phyloP scores from a whole-genome alignment of 306 rosid genomes.

The Hylodesmum podocarpum region DNA sequence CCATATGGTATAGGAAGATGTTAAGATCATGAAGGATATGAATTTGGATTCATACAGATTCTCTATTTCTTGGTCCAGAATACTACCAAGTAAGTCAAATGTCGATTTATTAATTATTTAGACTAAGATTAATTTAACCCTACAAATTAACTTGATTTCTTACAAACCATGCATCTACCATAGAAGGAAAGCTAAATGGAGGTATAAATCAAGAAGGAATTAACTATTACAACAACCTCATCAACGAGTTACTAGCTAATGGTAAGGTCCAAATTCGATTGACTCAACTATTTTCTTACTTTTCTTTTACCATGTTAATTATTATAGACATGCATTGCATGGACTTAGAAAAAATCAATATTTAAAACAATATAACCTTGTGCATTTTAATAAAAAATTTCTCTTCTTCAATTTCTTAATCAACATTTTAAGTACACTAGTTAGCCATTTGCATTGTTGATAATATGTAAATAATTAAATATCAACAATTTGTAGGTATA shows the following conservation, averaged over 20 bases:
- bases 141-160: not conserved
- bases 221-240: constrained; percentile 57
- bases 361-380: too few species aligned
- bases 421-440: too few species aligned
- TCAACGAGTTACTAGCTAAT: constrained; percentile 48
- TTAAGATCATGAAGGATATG: constrained; percentile 53
- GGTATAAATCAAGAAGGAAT: constrained; percentile 61
- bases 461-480: not conserved
- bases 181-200: constrained; percentile 58
- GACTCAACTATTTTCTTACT: not conserved
- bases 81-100: constrained; percentile 56
- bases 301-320: not conserved
- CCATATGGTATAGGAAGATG: constrained; percentile 51
- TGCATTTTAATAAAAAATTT: too few species aligned
- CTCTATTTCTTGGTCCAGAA: constrained; percentile 75
- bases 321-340: too few species aligned
- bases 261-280: constrained; percentile 26
- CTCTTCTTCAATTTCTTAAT: too few species aligned
- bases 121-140: not conserved
- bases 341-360: too few species aligned
- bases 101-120: not conserved
- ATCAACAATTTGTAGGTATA: constrained; percentile 29
- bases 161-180: not conserved
- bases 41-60: constrained; percentile 63
- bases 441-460: too few species aligned